These are phyloP conservation scores for Apiospora rasikravindrae DNA, from an alignment of 2,329 filamentous ascomycete species.

Conservation along the genomic window DNA sequence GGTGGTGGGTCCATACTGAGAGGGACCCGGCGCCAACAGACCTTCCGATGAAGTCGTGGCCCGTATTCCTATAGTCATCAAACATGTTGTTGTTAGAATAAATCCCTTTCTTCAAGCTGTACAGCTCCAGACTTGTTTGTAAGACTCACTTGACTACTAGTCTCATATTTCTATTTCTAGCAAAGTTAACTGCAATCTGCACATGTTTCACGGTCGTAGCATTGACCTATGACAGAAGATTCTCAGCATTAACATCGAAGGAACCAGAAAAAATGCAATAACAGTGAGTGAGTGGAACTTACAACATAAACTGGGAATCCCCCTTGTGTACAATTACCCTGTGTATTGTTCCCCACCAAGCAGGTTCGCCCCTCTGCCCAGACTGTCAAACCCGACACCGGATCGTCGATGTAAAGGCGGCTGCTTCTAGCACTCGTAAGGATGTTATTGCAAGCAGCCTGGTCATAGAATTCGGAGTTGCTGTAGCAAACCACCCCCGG, in stretches of 20 bases:
- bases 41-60: conserved; percentile 39
- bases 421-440: conserved; percentile 29
- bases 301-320: neutral
- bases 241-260: conserved; percentile 25
- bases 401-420: conserved; percentile 41
- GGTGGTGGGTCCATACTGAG: conserved; percentile 39
- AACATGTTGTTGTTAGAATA: neutral
- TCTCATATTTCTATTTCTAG: conserved; percentile 41
- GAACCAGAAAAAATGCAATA: conserved; percentile 26
- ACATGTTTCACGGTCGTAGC: conserved; percentile 42
- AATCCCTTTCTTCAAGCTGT: too few relatives aligned
- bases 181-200: conserved; percentile 41
- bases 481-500: conserved; percentile 39
- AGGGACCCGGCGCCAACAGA: conserved; percentile 37
- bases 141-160: conserved; percentile 42
- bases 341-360: conserved; percentile 32
- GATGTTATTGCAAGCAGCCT: conserved; percentile 34
- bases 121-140: conserved; percentile 41
- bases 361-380: conserved; percentile 44
- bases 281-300: conserved; percentile 9
- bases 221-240: conserved; percentile 37
- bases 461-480: conserved; percentile 31
- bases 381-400: conserved; percentile 35
- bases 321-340: neutral
- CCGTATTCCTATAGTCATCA: conserved; percentile 26